phyloP scores from a whole-genome alignment of 2,329 filamentous ascomycete species.

The Sarocladium strictum region DNA sequence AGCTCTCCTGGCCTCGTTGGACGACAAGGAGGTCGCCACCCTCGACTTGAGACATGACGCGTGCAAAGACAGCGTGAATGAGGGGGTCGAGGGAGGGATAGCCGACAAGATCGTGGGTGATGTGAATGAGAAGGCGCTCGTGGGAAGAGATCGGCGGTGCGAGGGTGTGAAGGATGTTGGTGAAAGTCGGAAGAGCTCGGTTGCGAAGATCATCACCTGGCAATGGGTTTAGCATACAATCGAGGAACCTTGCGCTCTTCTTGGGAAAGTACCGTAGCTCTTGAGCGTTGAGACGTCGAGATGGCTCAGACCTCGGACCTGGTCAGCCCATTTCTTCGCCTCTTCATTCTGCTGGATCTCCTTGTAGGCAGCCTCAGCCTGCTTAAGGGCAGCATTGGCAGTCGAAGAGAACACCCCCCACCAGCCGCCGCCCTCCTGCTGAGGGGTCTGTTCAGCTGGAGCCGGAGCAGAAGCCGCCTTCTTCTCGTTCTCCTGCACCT shows the following conservation, averaged over 20 bases:
- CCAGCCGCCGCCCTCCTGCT: conserved; percentile 62
- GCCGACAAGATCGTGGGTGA: conserved; percentile 89
- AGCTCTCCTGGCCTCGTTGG: conserved; percentile 84
- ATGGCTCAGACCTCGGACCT: conserved; percentile 62
- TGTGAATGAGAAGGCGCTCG: conserved; percentile 94
- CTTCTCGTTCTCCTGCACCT: conserved; percentile 52
- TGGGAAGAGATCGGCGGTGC: conserved; percentile 95
- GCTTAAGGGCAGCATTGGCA: conserved; percentile 80
- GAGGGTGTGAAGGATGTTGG: conserved; percentile 88
- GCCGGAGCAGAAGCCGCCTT: conserved; percentile 25
- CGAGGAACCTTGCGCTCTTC: background rate
- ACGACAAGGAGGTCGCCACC: conserved; percentile 92
- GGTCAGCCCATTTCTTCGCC: conserved; percentile 91
- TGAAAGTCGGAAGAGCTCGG: conserved; percentile 88
- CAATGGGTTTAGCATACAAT: background rate
- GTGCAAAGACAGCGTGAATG: conserved; percentile 84
- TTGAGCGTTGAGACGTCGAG: conserved; percentile 71
- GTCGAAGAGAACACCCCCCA: conserved; percentile 84
- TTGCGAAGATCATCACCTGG: conserved; percentile 80
- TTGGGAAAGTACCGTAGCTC: conserved; percentile 26
- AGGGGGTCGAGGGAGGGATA: conserved; percentile 93
- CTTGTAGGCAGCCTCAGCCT: conserved; percentile 87
- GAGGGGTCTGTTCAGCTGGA: conserved; percentile 17
- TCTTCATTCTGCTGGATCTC: conserved; percentile 96
- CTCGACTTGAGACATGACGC: conserved; percentile 98